Conservation (phyloP, 2,329 filamentous ascomycete genomes). For the Dichotomopilus funicola region DNA sequence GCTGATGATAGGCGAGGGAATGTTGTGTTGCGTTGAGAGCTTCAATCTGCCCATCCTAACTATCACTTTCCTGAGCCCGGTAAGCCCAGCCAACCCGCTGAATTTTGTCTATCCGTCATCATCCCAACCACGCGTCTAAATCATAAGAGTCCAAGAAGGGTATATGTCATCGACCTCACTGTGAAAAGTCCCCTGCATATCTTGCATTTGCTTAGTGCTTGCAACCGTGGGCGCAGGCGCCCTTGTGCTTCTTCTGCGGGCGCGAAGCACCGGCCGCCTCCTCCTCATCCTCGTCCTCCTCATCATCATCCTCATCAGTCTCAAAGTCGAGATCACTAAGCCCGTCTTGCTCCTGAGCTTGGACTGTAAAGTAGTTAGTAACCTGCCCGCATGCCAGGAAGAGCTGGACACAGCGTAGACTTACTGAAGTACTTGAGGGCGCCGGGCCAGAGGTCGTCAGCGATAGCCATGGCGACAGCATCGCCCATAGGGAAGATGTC, state of each 20-base stretch:
- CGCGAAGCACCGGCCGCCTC: constrained; percentile 25
- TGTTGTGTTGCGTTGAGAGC: too few relatives aligned
- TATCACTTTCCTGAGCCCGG: too few relatives aligned
- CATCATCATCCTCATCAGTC: constrained; percentile 51
- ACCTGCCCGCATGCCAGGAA: background rate
- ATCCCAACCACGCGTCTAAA: constrained; percentile 5
- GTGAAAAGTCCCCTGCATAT: background rate
- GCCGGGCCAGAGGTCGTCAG: constrained; percentile 82
- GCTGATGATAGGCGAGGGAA: too few relatives aligned
- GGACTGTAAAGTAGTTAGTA: constrained; percentile 43
- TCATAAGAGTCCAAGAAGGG: constrained; percentile 1
- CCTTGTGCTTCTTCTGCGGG: constrained; percentile 38
- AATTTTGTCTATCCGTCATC: constrained; percentile 19
- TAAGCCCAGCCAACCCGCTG: background rate
- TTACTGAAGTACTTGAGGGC: constrained; percentile 88
- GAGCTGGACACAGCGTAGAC: constrained; percentile 31
- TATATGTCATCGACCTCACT: constrained; percentile 8
- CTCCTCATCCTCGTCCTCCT: constrained; percentile 43
- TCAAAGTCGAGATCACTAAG: constrained; percentile 67
- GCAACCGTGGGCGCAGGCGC: constrained; percentile 21
- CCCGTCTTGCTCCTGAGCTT: constrained; percentile 64
- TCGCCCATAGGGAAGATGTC: constrained; percentile 89
- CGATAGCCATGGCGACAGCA: constrained; percentile 70
- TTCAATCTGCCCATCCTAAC: too few relatives aligned
- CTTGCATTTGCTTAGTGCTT: constrained; percentile 6